Evolutionary conservation across 805 yeast genomes (phyloP).

Genomic region (Barnettozyma botsteinii): DNA sequence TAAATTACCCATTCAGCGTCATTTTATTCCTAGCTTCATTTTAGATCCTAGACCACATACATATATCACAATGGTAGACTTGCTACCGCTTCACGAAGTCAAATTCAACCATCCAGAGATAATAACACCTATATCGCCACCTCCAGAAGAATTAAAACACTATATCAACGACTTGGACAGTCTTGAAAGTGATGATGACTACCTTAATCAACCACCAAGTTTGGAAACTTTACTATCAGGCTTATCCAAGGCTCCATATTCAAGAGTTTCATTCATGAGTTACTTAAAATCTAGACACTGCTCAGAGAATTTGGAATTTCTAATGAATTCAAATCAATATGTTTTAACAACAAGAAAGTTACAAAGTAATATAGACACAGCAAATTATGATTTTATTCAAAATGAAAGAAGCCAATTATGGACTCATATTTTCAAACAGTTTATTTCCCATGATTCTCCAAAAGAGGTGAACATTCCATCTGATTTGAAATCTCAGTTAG

Average conservation of each 20-base stretch:
- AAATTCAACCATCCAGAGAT: conserved; percentile 5
- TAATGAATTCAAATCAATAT: conserved; percentile 18
- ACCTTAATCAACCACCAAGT: conserved; percentile 14
- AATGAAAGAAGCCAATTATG: conserved; percentile 14
- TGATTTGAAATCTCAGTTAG: conserved; percentile 17
- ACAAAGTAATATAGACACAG: background rate
- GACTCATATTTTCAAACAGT: conserved; percentile 31
- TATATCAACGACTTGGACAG: background rate
- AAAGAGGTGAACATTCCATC: conserved; percentile 29
- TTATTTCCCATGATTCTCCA: conserved; percentile 34
- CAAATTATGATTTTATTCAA: background rate
- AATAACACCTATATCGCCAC: conserved; percentile 18
- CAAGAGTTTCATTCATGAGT: conserved; percentile 23
- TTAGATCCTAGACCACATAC: too few species aligned
- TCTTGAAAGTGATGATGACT: conserved; percentile 1
- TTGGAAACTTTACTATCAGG: conserved; percentile 22
- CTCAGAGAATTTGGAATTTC: conserved; percentile 25
- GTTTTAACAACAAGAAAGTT: conserved; percentile 8
- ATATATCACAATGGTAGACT: background rate
- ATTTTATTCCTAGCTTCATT: too few species aligned
- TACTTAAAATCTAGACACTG: conserved; percentile 22
- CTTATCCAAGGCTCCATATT: conserved; percentile 21
- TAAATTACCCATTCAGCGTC: too few species aligned
- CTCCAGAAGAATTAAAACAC: conserved; percentile 5
- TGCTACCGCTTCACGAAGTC: conserved; percentile 1